These are phyloP conservation scores for Quercus lobata DNA, from an alignment of 331 rosid genomes.

Conservation along the genomic window DNA sequence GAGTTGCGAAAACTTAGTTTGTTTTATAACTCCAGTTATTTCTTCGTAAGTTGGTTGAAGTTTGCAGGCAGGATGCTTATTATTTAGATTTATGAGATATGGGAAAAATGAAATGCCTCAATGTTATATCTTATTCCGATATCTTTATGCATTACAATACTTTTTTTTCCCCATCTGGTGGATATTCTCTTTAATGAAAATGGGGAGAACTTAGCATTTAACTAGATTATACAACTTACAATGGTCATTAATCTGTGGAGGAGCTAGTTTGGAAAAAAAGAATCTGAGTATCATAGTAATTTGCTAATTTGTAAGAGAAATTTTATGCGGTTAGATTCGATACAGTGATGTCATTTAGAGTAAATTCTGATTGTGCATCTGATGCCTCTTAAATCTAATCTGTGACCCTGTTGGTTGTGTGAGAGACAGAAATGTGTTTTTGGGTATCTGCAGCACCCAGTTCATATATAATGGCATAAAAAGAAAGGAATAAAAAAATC, in stretches of 20 bases:
- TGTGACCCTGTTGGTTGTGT: neutral
- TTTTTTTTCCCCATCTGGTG: neutral
- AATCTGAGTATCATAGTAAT: neutral
- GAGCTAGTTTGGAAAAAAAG: neutral
- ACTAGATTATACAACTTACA: neutral
- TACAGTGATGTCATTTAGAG: neutral
- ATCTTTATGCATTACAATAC: neutral
- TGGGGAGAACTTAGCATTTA: neutral
- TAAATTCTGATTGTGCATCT: neutral
- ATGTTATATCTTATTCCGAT: neutral
- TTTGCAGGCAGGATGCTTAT: neutral
- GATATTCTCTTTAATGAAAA: neutral
- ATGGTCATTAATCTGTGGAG: neutral
- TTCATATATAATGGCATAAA: neutral
- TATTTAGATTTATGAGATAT: neutral
- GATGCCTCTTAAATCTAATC: neutral
- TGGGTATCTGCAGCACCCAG: neutral
- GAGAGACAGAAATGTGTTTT: neutral
- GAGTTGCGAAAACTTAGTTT: neutral
- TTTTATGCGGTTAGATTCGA: neutral
- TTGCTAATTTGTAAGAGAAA: neutral
- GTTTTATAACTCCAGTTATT: constrained; percentile 2
- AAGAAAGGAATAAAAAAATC: neutral
- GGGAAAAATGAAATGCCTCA: neutral
- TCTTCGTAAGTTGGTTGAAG: neutral